A percentile compares a stretch with the other conserved stretches of the same genome.
These are phyloP conservation scores for Phylloporus sp. DNA, from an alignment of 768 basidiomycete genomes.

Conservation along the genomic window DNA sequence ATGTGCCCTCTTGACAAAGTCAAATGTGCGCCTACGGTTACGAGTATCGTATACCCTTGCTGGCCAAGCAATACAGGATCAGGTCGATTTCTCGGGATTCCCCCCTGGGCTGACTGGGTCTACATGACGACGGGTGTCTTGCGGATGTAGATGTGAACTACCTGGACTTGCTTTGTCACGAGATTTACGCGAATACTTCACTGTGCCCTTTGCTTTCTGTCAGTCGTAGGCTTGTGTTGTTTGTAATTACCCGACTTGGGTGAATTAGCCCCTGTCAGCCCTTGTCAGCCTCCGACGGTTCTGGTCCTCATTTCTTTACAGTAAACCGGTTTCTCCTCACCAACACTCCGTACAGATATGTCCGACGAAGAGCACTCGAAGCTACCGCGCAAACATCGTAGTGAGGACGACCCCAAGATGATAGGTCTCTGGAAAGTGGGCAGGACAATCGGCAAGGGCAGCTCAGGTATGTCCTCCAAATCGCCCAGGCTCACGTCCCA, in stretches of 20 bases:
- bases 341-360: conserved; percentile 27
- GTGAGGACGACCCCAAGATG: conserved; percentile 51
- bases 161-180: conserved; percentile 10
- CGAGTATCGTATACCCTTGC: conserved; percentile 74
- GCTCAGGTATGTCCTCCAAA: conserved; percentile 53
- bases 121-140: conserved; percentile 13
- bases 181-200: conserved; percentile 20
- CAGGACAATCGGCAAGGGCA: conserved; percentile 77
- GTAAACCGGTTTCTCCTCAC: conserved; percentile 10
- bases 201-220: not conserved
- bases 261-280: conserved; percentile 23
- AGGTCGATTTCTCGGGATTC: conserved; percentile 92
- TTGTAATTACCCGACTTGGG: conserved; percentile 1
- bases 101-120: conserved; percentile 67
- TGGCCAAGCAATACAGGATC: conserved; percentile 78
- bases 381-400: conserved; percentile 27
- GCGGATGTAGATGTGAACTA: conserved; percentile 15
- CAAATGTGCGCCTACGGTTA: conserved; percentile 77
- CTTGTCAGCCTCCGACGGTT: conserved; percentile 20
- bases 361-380: conserved; percentile 28
- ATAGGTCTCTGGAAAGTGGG: conserved; percentile 85
- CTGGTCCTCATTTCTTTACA: not conserved
- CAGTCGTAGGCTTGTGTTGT: not conserved
- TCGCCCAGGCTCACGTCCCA: not conserved
- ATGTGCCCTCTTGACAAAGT: conserved; percentile 41